Evolutionary conservation across 345 rosid genomes (phyloP).

Genomic region (Eucalyptus marginata): DNA sequence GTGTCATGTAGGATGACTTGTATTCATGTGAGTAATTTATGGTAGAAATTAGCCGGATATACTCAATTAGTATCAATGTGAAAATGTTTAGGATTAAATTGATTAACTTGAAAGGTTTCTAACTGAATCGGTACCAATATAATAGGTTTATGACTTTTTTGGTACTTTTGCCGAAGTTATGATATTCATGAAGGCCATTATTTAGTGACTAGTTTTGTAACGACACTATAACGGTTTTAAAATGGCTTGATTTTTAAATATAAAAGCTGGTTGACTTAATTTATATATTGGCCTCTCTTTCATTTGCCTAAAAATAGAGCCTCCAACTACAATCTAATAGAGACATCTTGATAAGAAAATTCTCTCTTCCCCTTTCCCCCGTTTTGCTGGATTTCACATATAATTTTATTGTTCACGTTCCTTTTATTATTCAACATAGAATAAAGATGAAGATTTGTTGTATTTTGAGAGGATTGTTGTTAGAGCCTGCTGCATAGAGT

Average conservation of each 20-base stretch:
- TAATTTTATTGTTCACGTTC: no score
- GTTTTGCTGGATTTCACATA: neutral
- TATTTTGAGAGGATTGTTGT: no score
- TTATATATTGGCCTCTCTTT: no score
- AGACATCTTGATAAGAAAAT: neutral
- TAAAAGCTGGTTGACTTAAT: no score
- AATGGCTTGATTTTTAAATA: no score
- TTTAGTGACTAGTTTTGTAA: neutral
- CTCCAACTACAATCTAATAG: neutral
- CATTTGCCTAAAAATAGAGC: neutral
- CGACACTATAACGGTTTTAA: no score
- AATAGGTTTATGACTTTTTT: neutral
- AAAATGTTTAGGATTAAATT: no score
- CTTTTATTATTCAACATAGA: neutral
- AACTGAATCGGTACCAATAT: no score
- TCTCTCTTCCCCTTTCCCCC: neutral
- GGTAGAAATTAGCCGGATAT: fast-evolving
- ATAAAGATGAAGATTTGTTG: no score
- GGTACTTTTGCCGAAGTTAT: neutral
- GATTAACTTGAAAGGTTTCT: no score
- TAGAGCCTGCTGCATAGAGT: neutral
- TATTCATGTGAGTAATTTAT: fast-evolving
- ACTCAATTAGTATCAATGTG: fast-evolving
- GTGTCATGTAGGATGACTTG: fast-evolving
- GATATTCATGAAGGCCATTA: neutral